Conservation (phyloP, 1,139 yeast species). For the Blastobotrys aristatus region DNA sequence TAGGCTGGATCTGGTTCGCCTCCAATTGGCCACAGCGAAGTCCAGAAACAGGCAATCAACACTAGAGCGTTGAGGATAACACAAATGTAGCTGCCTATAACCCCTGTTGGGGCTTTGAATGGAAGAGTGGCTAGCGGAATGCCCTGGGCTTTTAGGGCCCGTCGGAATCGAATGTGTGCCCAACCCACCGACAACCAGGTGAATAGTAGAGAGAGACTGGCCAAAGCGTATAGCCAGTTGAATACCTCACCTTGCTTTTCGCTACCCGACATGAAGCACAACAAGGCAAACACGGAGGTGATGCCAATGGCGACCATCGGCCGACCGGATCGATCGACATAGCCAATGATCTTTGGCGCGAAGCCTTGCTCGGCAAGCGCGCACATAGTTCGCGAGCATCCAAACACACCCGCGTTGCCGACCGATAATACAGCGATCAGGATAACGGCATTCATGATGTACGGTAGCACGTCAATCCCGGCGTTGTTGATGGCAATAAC, state of each 20-base stretch:
- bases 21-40: conserved; percentile 67
- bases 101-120: conserved; percentile 64
- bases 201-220: conserved; percentile 78
- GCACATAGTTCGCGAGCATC: conserved; percentile 74
- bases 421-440: conserved; percentile 64
- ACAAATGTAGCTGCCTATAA: conserved; percentile 40
- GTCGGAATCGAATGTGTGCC: conserved; percentile 74
- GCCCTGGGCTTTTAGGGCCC: conserved; percentile 63
- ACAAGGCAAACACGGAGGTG: conserved; percentile 56
- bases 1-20: conserved; percentile 38
- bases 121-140: conserved; percentile 62
- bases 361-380: conserved; percentile 78
- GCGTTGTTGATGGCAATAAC: conserved; percentile 61
- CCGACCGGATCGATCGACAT: conserved; percentile 70
- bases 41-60: conserved; percentile 76
- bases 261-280: conserved; percentile 56
- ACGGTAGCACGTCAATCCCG: conserved; percentile 57
- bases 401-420: conserved; percentile 73
- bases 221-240: conserved; percentile 74
- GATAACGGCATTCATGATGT: conserved; percentile 68
- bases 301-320: conserved; percentile 62
- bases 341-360: conserved; percentile 69
- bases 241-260: conserved; percentile 42
- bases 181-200: conserved; percentile 79
- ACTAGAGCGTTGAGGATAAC: conserved; percentile 40